Evolutionary conservation across 257 asterid genomes (phyloP).

Genomic region (Solanum ossicruentum): DNA sequence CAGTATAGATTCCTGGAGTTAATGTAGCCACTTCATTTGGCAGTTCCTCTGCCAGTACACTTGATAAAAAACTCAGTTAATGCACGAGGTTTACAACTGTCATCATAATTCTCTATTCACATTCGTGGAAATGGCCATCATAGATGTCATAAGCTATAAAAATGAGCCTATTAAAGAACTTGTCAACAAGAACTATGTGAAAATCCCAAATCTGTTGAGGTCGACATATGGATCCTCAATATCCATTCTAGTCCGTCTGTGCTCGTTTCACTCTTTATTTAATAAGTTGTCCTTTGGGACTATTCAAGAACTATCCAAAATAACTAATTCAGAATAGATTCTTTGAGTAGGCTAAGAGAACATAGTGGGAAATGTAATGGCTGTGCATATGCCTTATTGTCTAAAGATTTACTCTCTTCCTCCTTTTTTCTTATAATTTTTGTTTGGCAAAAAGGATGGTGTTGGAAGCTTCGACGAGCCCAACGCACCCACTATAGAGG

Average conservation of each 20-base stretch:
- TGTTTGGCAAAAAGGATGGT: background rate
- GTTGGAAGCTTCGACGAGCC: no score
- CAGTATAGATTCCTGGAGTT: background rate
- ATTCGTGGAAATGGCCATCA: background rate
- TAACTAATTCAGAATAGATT: background rate
- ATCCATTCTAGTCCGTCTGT: background rate
- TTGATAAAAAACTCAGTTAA: background rate
- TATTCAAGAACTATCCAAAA: background rate
- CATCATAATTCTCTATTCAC: background rate
- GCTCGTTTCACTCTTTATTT: background rate
- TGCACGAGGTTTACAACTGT: background rate
- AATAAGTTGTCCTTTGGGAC: background rate
- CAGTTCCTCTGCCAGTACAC: background rate
- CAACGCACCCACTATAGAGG: no score
- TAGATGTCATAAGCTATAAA: background rate
- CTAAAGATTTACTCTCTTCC: background rate
- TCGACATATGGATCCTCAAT: background rate
- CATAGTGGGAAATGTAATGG: background rate
- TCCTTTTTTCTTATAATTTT: background rate
- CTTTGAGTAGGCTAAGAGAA: background rate
- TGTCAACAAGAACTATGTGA: background rate
- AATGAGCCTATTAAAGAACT: background rate
- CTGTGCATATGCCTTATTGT: background rate
- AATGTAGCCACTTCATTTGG: background rate
- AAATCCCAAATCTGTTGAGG: background rate